Evolutionary conservation across 768 basidiomycete genomes (phyloP).

Genomic region (Mycena floridula): DNA sequence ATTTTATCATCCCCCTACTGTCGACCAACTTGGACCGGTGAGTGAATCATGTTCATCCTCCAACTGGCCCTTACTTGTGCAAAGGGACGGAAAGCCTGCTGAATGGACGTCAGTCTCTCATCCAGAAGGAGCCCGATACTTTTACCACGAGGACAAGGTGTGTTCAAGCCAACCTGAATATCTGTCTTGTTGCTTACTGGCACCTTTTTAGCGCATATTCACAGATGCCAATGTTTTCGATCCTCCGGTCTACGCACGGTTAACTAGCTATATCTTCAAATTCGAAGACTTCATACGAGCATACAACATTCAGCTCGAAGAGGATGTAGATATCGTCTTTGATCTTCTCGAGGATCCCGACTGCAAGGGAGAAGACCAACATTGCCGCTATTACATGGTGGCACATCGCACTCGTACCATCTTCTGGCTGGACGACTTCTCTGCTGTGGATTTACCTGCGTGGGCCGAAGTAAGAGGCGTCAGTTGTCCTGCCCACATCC

Average conservation of each 20-base stretch:
- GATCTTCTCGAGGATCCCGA: slow-evolving; percentile 29
- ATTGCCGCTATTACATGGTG: slow-evolving; percentile 45
- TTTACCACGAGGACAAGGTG: slow-evolving; percentile 41
- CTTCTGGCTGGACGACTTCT: slow-evolving; percentile 56
- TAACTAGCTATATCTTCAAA: slow-evolving; percentile 27
- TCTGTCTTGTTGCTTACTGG: background rate
- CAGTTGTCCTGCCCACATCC: slow-evolving; percentile 28
- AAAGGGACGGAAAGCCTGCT: slow-evolving; percentile 9
- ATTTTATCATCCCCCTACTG: too few relatives aligned
- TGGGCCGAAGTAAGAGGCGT: slow-evolving; percentile 31
- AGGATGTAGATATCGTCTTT: slow-evolving; percentile 39
- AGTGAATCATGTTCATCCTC: too few relatives aligned
- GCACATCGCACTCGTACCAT: slow-evolving; percentile 39
- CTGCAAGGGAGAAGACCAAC: background rate
- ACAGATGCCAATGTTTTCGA: slow-evolving; percentile 52
- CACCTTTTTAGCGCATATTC: slow-evolving; percentile 33
- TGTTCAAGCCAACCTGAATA: slow-evolving; percentile 3
- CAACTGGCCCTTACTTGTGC: too few relatives aligned
- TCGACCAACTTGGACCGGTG: too few relatives aligned
- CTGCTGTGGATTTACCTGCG: slow-evolving; percentile 20
- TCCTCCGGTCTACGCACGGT: slow-evolving; percentile 18
- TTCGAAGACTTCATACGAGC: slow-evolving; percentile 22
- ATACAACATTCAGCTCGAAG: slow-evolving; percentile 22
- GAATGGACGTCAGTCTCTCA: slow-evolving; percentile 47
- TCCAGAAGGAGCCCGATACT: slow-evolving; percentile 61